phyloP scores from a whole-genome alignment of 371 early-diverging fungal species.

The Actinomucor elegans region DNA sequence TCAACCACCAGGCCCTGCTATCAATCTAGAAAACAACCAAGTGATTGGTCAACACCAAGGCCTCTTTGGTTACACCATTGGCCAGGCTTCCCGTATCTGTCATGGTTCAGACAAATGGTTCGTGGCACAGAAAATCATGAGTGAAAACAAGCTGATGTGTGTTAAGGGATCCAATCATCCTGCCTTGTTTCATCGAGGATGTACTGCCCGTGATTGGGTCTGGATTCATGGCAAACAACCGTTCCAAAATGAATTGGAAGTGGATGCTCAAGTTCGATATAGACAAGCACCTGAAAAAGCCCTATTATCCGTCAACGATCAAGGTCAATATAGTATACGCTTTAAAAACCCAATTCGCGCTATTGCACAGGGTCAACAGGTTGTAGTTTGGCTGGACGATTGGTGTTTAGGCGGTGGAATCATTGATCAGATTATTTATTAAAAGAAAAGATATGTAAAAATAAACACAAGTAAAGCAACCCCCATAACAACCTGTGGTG shows the following conservation, averaged over 20 bases:
- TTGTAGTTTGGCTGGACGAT: slow-evolving; percentile 51
- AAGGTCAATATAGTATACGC: slow-evolving; percentile 24
- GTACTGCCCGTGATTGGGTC: slow-evolving; percentile 43
- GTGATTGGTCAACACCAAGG: slow-evolving; percentile 70
- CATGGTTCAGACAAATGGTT: slow-evolving; percentile 60
- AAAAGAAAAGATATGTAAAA: slow-evolving; percentile 24
- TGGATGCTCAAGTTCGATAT: slow-evolving; percentile 48
- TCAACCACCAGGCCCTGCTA: slow-evolving; percentile 59
- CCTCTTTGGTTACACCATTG: slow-evolving; percentile 71
- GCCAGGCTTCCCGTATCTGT: slow-evolving; percentile 67
- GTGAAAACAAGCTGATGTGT: slow-evolving; percentile 34
- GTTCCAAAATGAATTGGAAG: slow-evolving; percentile 17
- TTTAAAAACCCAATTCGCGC: slow-evolving; percentile 47
- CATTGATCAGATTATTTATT: slow-evolving; percentile 33
- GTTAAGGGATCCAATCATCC: slow-evolving; percentile 50
- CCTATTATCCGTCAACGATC: slow-evolving; percentile 12
- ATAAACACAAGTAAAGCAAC: slow-evolving; percentile 18
- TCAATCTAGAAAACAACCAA: slow-evolving; percentile 54
- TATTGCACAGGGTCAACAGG: slow-evolving; percentile 51
- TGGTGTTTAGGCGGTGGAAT: slow-evolving; percentile 60
- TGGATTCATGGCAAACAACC: no score
- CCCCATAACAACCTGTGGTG: slow-evolving; percentile 17
- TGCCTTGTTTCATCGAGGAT: slow-evolving; percentile 31
- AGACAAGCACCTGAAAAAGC: slow-evolving; percentile 47
- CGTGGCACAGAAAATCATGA: slow-evolving; percentile 42